phyloP scores from a whole-genome alignment of 1,284 basidiomycete species.

The Cutaneotrichosporon sp. region DNA sequence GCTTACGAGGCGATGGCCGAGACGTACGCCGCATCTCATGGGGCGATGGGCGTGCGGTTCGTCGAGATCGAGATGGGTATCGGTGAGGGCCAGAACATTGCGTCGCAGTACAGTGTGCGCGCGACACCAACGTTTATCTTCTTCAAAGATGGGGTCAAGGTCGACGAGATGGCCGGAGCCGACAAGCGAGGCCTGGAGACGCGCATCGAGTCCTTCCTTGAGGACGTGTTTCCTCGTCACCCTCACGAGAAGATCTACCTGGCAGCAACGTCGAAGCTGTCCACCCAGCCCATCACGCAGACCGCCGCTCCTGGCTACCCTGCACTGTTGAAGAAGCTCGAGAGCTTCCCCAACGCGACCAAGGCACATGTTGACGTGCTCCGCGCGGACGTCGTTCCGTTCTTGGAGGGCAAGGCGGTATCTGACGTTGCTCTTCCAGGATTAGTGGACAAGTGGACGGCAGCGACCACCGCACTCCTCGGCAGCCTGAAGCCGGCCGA shows the following conservation, averaged over 20 bases:
- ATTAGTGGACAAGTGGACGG: slow-evolving; percentile 55
- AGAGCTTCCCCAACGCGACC: slow-evolving; percentile 56
- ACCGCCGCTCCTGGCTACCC: slow-evolving; percentile 68
- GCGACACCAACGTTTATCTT: slow-evolving; percentile 84
- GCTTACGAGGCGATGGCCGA: slow-evolving; percentile 57
- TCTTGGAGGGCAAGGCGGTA: slow-evolving; percentile 60
- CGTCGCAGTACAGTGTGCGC: slow-evolving; percentile 65
- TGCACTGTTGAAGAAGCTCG: slow-evolving; percentile 64
- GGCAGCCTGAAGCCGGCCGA: slow-evolving; percentile 59
- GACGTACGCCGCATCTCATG: slow-evolving; percentile 34
- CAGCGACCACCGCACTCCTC: slow-evolving; percentile 57
- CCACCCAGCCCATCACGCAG: slow-evolving; percentile 73
- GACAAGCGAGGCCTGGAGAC: slow-evolving; percentile 42
- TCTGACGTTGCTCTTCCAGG: slow-evolving; percentile 30
- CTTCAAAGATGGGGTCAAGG: slow-evolving; percentile 74
- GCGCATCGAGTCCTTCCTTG: slow-evolving; percentile 40
- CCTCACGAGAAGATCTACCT: slow-evolving; percentile 66
- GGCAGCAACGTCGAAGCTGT: slow-evolving; percentile 64
- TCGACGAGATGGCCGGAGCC: slow-evolving; percentile 72
- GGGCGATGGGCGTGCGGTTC: slow-evolving; percentile 57
- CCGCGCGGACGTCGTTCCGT: slow-evolving; percentile 60
- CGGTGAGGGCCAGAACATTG: slow-evolving; percentile 63
- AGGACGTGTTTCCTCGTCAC: slow-evolving; percentile 61
- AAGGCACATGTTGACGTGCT: slow-evolving; percentile 57
- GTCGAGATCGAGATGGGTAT: slow-evolving; percentile 75